These are phyloP conservation scores for Solanum virginianum DNA, from an alignment of 257 asterid species.

Conservation along the genomic window DNA sequence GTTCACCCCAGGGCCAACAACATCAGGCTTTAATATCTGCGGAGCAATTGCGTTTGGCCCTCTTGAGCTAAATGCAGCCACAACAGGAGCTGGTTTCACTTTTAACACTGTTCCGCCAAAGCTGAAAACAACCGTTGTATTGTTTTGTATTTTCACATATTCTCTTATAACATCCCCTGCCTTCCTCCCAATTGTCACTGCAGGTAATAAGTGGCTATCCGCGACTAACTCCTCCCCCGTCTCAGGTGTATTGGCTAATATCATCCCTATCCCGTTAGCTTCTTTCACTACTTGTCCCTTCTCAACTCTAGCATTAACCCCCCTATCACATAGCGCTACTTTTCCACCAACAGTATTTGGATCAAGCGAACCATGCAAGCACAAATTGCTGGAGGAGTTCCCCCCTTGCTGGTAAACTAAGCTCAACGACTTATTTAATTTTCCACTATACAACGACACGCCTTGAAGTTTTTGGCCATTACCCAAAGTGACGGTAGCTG, in stretches of 20 bases:
- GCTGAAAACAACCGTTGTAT: not conserved
- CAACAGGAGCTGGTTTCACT: not conserved
- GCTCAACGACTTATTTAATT: not conserved
- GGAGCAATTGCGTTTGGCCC: not conserved
- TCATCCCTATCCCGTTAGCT: conserved; percentile 1
- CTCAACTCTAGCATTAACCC: not conserved
- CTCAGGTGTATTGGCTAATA: conserved; percentile 3
- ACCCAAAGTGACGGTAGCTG: conserved; percentile 20
- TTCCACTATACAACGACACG: conserved; percentile 25
- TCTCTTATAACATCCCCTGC: not conserved
- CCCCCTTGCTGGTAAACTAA: conserved; percentile 6
- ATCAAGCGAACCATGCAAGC: not conserved
- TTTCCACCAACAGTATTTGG: not conserved
- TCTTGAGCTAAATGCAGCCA: not conserved
- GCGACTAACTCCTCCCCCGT: not conserved
- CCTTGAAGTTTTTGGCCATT: conserved; percentile 17
- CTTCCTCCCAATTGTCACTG: not conserved
- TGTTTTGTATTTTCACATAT: not conserved
- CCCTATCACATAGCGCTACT: conserved; percentile 4
- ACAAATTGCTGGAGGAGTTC: not conserved
- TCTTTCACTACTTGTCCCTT: conserved; percentile 1
- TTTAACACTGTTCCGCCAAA: not conserved
- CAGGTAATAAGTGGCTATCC: conserved; percentile 6
- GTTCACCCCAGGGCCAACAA: not conserved
- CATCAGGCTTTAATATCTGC: not conserved